A percentile compares a stretch with the other conserved stretches of the same genome.
These are phyloP conservation scores for Murraya koenigii DNA, from an alignment of 345 rosid species.

Conservation along the genomic window DNA sequence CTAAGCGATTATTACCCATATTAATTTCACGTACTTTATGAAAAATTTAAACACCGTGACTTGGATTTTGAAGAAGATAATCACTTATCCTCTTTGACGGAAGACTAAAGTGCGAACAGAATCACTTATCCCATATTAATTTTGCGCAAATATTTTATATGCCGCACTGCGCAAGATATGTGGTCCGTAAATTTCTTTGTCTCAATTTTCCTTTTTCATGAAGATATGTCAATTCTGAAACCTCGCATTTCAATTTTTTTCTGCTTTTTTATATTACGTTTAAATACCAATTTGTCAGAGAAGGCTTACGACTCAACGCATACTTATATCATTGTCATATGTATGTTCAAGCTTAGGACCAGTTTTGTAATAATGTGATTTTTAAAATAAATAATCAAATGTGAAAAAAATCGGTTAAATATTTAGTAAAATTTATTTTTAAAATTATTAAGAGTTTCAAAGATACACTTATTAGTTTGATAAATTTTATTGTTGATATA, in stretches of 20 bases:
- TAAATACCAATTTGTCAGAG: not conserved
- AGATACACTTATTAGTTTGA: no score
- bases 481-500: no score
- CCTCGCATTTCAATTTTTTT: not conserved
- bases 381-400: no score
- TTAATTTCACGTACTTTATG: not conserved
- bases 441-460: no score
- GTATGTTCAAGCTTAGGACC: no score
- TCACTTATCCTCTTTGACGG: not conserved
- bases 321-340: not conserved
- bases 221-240: not conserved
- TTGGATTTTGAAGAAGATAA: not conserved
- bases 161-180: not conserved
- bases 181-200: conserved; percentile 17
- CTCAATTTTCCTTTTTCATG: no score
- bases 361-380: no score
- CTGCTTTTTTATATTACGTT: not conserved
- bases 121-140: no score
- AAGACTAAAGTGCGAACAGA: no score
- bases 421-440: no score
- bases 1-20: not conserved
- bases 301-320: not conserved
- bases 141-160: no score
- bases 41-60: not conserved
- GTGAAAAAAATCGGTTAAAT: no score